Conservation (phyloP, 2,329 filamentous ascomycete genomes). For the Myriangium duriaei region DNA sequence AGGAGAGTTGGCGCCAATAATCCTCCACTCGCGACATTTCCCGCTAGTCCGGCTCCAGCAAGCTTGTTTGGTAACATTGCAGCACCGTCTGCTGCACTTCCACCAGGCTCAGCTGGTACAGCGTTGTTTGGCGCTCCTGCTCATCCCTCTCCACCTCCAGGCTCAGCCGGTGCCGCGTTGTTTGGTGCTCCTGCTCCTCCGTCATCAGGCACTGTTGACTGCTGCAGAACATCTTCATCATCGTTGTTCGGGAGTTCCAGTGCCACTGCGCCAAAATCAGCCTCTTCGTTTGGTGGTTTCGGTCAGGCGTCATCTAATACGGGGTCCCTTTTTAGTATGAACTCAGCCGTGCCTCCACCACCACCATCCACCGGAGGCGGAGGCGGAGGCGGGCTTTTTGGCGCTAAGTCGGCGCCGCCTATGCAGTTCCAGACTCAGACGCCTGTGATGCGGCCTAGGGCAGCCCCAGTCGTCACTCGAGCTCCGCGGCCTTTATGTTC, state of each 20-base stretch:
- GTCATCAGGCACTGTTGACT: too few species aligned
- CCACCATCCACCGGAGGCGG: neutral
- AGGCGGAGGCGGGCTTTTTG: neutral
- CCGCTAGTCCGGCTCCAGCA: too few species aligned
- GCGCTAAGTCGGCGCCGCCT: neutral
- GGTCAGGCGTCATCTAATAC: neutral
- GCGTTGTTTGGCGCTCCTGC: neutral
- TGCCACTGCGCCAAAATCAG: too few species aligned
- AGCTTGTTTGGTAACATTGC: too few species aligned
- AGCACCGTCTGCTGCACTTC: too few species aligned
- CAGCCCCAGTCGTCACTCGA: neutral
- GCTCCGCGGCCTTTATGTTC: neutral
- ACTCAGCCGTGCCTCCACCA: neutral
- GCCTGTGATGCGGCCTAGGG: too few species aligned
- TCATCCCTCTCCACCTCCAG: neutral
- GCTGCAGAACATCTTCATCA: too few species aligned
- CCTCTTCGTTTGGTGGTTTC: slow-evolving; percentile 7
- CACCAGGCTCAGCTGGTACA: slow-evolving; percentile 26
- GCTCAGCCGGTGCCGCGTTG: neutral
- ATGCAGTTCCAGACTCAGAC: too few species aligned
- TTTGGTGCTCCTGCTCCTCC: slow-evolving; percentile 7
- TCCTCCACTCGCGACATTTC: too few species aligned
- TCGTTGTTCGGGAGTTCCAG: too few species aligned
- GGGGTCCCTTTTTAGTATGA: slow-evolving; percentile 3
- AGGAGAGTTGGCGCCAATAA: too few species aligned